Percentiles rank a stretch among this genome's conserved stretches.
phyloP scores from a whole-genome alignment of 306 rosid species.

The Parietaria judaica region DNA sequence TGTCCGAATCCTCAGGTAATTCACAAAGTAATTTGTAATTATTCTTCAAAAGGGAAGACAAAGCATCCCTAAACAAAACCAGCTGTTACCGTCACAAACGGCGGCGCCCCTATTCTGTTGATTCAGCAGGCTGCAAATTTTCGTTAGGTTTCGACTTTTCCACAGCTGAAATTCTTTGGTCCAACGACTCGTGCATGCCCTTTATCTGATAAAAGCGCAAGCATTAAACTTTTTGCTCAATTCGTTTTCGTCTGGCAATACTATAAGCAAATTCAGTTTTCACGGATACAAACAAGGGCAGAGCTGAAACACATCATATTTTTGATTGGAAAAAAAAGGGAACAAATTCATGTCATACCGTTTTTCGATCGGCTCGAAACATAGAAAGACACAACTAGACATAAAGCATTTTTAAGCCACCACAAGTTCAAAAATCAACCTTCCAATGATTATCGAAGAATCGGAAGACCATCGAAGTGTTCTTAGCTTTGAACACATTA shows the following conservation, averaged over 20 bases:
- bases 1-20: conserved; percentile 1
- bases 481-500: not conserved
- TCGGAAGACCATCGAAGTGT: not conserved
- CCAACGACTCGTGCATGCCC: conserved; percentile 57
- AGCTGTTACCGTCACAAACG: conserved; percentile 14
- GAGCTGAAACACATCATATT: no score
- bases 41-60: conserved; percentile 19
- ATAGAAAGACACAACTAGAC: no score
- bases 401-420: no score
- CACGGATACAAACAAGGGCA: no score
- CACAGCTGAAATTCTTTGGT: conserved; percentile 59
- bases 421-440: no score
- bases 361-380: no score
- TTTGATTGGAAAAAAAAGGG: no score
- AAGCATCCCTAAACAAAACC: conserved; percentile 11
- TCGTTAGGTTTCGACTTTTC: conserved; percentile 61
- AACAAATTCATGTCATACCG: no score
- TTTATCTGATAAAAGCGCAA: conserved; percentile 44
- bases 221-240: no score
- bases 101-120: conserved; percentile 40
- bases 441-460: not conserved
- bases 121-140: conserved; percentile 42
- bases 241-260: no score
- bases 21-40: conserved; percentile 1
- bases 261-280: no score